phyloP scores from a whole-genome alignment of 257 asterid genomes.

The Gardenia jasminoides region DNA sequence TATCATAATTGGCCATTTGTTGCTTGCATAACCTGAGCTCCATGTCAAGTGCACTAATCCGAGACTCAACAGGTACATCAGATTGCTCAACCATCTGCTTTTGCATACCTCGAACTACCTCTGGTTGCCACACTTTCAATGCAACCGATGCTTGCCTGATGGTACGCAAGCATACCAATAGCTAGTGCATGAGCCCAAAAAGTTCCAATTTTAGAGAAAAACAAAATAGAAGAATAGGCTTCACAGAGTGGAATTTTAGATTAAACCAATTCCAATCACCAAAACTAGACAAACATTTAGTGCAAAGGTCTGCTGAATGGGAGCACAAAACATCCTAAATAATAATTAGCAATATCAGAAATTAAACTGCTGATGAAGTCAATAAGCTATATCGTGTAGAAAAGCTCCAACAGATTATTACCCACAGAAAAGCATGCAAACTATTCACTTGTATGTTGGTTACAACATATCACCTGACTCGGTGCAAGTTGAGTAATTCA shows the following conservation, averaged over 20 bases:
- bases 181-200: background rate
- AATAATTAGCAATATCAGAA: background rate
- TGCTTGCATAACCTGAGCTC: constrained; percentile 84
- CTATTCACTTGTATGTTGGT: background rate
- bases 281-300: background rate
- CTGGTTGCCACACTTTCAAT: constrained; percentile 93
- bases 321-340: background rate
- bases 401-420: background rate
- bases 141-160: constrained; percentile 80
- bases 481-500: constrained; percentile 54
- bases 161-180: constrained; percentile 15
- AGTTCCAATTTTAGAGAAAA: background rate
- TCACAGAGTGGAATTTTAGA: no score
- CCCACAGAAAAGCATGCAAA: background rate
- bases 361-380: no score
- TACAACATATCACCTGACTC: constrained; percentile 44
- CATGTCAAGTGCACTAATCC: constrained; percentile 73
- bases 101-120: constrained; percentile 64
- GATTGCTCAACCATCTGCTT: constrained; percentile 68
- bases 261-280: background rate
- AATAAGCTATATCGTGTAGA: background rate
- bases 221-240: background rate
- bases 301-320: background rate
- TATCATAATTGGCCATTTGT: constrained; percentile 59
- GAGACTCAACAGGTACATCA: constrained; percentile 57